Conservation (phyloP, 257 asterid genomes). For the Thymus mandschuricus region DNA sequence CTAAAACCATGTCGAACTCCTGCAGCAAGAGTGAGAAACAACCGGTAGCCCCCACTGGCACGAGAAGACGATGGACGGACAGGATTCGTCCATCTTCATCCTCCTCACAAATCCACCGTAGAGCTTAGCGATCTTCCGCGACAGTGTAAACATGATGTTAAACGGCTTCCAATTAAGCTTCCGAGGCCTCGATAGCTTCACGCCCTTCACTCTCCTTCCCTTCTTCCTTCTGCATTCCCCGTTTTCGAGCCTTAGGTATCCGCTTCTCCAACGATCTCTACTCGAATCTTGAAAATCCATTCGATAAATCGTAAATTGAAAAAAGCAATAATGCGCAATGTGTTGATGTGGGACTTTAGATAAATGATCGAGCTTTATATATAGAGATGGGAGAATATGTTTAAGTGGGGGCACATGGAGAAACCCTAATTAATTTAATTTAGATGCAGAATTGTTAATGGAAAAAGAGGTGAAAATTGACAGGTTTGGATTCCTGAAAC, state of each 20-base stretch:
- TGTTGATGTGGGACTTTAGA: background rate
- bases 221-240: background rate
- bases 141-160: background rate
- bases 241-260: background rate
- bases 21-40: background rate
- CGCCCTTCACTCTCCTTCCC: background rate
- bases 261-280: background rate
- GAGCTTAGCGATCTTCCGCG: background rate
- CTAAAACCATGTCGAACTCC: background rate
- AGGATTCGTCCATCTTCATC: conserved; percentile 56
- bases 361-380: background rate
- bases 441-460: conserved; percentile 6
- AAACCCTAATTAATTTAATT: background rate
- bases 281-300: background rate
- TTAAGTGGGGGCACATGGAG: conserved; percentile 43
- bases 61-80: conserved; percentile 38
- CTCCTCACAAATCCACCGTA: conserved; percentile 38
- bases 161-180: background rate
- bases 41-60: conserved; percentile 5
- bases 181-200: background rate
- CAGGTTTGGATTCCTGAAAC: conserved; percentile 44
- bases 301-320: no score
- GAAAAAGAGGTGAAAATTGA: conserved; percentile 36
- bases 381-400: background rate
- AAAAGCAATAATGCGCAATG: no score